Base-by-base conservation (phyloP, 768 basidiomycete genomes). In the Lentinus tigrinus region DNA sequence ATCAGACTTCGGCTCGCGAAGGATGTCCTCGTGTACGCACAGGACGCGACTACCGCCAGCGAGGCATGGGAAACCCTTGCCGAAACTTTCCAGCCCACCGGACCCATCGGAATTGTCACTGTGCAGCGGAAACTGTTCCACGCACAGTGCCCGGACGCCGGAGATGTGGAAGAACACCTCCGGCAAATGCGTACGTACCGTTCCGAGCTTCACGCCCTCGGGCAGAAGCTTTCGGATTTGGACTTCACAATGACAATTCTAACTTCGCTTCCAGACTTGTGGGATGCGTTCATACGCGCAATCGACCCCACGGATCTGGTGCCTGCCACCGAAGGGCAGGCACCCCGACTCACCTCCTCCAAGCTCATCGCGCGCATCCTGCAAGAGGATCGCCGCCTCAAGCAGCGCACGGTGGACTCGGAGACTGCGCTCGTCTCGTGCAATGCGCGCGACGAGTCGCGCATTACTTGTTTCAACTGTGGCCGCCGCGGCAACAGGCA, bases 231-330 rank as follows among this genome's bases (percentile, higher is more conserved):
- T 24, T 34, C 34, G 0, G 73, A 74, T 19, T 26, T 60, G n/a
- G 71, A 76, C 13, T 76, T 74, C 51, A 50, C 63, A 21, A 69
- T 67, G 56, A 69, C 67, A 0, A 56, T 76, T 6, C 68, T 74
- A 21, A 72, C 70, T 3, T 74, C 70, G 4, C 59, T 76, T 0
- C 74, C 72, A 11, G 67, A 74, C 4, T 69, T 73, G 14, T 77
- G 75, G 76, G 65, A 75, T 48, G 6, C 60, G 0, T 76, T 75
- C 52, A 72, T 70, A 21, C 54, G 40, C 3, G 49, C 55, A 1
- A 57, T 65, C 42, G 52, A 62, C 42, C 38, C 52, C 31, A 53
- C 61, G 1, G 52, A 46, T 28, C 27, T 54, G 27, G 13, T 36
- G 5, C 26, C 52, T 23, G 5, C 40, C 3, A 26, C 5, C 21